Percentiles rank a stretch among this genome's conserved stretches.
These are phyloP conservation scores for Xylaria polymorpha DNA, from an alignment of 2,329 filamentous ascomycete genomes.

Conservation along the genomic window DNA sequence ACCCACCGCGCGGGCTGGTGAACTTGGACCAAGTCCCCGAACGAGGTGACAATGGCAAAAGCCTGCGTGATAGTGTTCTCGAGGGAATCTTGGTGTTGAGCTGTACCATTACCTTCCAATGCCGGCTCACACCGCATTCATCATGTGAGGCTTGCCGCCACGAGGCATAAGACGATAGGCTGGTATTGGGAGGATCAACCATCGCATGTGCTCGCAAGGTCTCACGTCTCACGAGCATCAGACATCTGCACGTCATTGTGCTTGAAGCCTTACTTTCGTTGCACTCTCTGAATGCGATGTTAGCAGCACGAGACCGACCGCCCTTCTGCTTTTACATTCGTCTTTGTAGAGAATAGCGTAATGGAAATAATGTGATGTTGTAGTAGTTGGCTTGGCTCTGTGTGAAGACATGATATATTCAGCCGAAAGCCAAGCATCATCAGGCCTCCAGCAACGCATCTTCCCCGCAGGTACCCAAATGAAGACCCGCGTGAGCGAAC, in stretches of 20 bases:
- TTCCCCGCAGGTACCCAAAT: conserved; percentile 19
- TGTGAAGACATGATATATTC: conserved; percentile 6
- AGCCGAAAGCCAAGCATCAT: conserved; percentile 20
- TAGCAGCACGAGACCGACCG: background rate
- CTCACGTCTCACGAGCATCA: conserved; percentile 40
- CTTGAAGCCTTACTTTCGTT: conserved; percentile 24
- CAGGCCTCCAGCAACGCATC: background rate
- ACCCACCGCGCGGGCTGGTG: background rate
- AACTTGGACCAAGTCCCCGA: background rate
- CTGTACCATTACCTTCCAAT: conserved; percentile 18
- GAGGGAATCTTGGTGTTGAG: conserved; percentile 17
- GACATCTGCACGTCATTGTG: conserved; percentile 36
- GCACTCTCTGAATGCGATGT: conserved; percentile 17
- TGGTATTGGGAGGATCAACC: conserved; percentile 19
- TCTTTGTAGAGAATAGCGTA: background rate
- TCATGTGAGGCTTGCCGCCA: conserved; percentile 35
- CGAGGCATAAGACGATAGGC: conserved; percentile 36
- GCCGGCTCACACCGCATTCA: background rate
- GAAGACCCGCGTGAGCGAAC: conserved; percentile 7
- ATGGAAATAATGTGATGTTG: conserved; percentile 4
- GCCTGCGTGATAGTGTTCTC: background rate
- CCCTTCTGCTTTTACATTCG: background rate
- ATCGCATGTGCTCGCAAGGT: conserved; percentile 31
- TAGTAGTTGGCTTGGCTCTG: background rate
- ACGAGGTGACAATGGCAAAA: background rate